A percentile compares a stretch with the other conserved stretches of the same genome.
Conservation (phyloP, 2,329 filamentous ascomycete genomes). For the Exophiala dermatitidis region DNA sequence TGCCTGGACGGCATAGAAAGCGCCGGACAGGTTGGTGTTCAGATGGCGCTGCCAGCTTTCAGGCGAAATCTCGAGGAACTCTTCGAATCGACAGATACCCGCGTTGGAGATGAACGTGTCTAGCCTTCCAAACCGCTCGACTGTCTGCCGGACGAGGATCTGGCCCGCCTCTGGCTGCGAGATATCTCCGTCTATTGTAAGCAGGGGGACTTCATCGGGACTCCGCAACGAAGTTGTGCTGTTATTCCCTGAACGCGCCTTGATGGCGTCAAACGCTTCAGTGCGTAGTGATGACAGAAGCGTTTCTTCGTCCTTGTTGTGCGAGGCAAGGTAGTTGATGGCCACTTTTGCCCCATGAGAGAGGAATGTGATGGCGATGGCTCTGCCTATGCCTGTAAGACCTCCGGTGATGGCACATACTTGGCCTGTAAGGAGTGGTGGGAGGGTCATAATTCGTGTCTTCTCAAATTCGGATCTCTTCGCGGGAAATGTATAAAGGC, state of each 20-base stretch:
- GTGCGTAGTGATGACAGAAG: slow-evolving; percentile 21
- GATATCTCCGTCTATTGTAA: slow-evolving; percentile 70
- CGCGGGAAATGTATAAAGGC: too few relatives aligned
- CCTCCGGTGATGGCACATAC: slow-evolving; percentile 81
- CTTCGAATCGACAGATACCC: slow-evolving; percentile 65
- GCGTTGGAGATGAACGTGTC: slow-evolving; percentile 33
- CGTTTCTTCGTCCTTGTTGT: slow-evolving; percentile 27
- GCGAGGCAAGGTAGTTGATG: slow-evolving; percentile 29
- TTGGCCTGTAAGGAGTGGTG: slow-evolving; percentile 48
- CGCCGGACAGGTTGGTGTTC: slow-evolving; percentile 29
- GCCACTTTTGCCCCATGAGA: slow-evolving; percentile 30
- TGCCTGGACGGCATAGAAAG: slow-evolving; percentile 30
- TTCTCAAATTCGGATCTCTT: background rate
- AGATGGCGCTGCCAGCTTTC: slow-evolving; percentile 66
- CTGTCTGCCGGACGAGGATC: slow-evolving; percentile 53
- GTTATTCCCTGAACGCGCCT: slow-evolving; percentile 7
- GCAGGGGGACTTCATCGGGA: slow-evolving; percentile 29
- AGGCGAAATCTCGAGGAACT: slow-evolving; percentile 69
- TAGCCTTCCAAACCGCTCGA: slow-evolving; percentile 28
- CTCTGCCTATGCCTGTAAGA: slow-evolving; percentile 77
- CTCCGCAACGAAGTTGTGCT: slow-evolving; percentile 1
- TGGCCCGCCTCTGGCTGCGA: slow-evolving; percentile 64
- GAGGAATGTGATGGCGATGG: slow-evolving; percentile 71
- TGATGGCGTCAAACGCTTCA: slow-evolving; percentile 27
- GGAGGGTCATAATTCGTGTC: slow-evolving; percentile 17